Evolutionary conservation across 2,329 filamentous ascomycete species (phyloP).

Genomic region (Phialophora chinensis): DNA sequence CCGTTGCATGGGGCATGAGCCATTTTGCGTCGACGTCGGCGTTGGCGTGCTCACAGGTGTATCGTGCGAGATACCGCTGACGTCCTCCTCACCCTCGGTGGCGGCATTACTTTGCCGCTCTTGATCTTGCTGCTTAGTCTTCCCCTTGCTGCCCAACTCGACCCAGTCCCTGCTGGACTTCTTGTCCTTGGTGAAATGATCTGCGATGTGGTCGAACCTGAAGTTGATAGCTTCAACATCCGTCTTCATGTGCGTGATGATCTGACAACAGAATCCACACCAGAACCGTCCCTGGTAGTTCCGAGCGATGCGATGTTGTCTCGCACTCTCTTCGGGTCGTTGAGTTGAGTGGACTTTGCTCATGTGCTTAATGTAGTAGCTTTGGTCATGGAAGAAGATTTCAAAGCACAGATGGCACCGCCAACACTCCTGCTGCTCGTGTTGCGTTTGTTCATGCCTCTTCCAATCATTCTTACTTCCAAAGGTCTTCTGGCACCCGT

Average conservation of each 20-base stretch:
- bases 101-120: not conserved
- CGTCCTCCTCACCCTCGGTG: constrained; percentile 3
- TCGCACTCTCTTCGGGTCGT: constrained; percentile 45
- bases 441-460: constrained; percentile 82
- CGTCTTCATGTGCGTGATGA: constrained; percentile 59
- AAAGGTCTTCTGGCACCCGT: constrained; percentile 72
- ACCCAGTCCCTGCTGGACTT: constrained; percentile 30
- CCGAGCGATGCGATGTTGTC: constrained; percentile 65
- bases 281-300: constrained; percentile 74
- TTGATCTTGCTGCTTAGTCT: constrained; percentile 22
- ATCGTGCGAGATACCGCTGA: not conserved
- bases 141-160: constrained; percentile 30
- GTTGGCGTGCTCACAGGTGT: constrained; percentile 6
- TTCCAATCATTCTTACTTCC: constrained; percentile 97
- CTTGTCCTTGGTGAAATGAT: constrained; percentile 50
- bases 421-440: constrained; percentile 74
- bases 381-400: constrained; percentile 22
- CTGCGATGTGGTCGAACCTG: constrained; percentile 75
- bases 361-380: constrained; percentile 63
- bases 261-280: constrained; percentile 79
- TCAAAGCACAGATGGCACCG: constrained; percentile 58
- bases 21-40: constrained; percentile 14
- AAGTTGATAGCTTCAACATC: constrained; percentile 65
- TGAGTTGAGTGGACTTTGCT: constrained; percentile 11
- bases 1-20: constrained; percentile 5